These are phyloP conservation scores for Sphagnurus paluster DNA, from an alignment of 1,284 basidiomycete genomes.

Conservation along the genomic window DNA sequence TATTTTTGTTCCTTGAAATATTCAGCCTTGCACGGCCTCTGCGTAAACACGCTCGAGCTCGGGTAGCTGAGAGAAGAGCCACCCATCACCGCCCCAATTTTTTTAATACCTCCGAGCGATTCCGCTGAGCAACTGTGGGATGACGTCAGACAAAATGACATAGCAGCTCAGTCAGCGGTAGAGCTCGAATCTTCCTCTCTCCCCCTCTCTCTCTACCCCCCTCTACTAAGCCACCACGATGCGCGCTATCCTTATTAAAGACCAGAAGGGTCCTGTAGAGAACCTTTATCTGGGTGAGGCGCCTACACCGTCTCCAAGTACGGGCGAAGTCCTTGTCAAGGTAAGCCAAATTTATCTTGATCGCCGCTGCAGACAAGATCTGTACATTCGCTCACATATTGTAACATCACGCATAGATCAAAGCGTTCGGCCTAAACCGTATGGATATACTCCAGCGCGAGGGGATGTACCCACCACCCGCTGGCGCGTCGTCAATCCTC, in stretches of 20 bases:
- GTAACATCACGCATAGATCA: conserved; percentile 42
- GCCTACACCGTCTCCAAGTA: conserved; percentile 55
- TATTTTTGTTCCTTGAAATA: too few relatives aligned
- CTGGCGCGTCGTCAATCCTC: conserved; percentile 75
- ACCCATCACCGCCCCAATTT: too few relatives aligned
- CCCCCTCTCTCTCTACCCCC: background rate
- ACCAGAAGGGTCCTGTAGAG: conserved; percentile 75
- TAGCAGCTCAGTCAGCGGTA: too few relatives aligned
- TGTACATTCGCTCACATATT: background rate
- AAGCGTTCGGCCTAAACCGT: conserved; percentile 85
- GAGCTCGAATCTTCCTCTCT: too few relatives aligned
- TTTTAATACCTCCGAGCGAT: too few relatives aligned
- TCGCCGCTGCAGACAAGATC: too few relatives aligned
- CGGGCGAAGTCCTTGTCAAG: conserved; percentile 76
- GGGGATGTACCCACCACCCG: conserved; percentile 79
- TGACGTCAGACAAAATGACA: background rate
- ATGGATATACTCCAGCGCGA: conserved; percentile 84
- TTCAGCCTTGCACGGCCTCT: too few relatives aligned
- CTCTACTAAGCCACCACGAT: conserved; percentile 40
- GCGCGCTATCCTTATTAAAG: conserved; percentile 84
- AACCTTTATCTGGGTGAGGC: conserved; percentile 80
- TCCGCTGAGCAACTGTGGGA: too few relatives aligned
- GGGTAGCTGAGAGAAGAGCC: too few relatives aligned
- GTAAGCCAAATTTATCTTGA: too few relatives aligned
- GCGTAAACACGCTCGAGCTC: too few relatives aligned